Base-by-base conservation (phyloP, 352 stramenopile genomes). In the Phytophthora capsici region DNA sequence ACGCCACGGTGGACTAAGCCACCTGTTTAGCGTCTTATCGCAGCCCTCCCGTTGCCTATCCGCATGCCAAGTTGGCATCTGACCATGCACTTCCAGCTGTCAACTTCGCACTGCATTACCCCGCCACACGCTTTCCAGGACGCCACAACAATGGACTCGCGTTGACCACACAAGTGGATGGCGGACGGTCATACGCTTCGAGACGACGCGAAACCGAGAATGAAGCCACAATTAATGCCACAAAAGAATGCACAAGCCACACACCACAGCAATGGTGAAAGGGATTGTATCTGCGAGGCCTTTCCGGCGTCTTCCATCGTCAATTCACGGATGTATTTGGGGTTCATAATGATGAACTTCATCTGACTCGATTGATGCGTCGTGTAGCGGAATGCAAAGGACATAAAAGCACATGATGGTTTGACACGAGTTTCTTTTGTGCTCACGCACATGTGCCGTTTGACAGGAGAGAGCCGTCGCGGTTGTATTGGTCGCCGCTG, bases 21-120 rank as follows among this genome's bases (percentile, higher is more conserved):
- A 68, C 34, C 51, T 73, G 64, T 60, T 65, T 10, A 37, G 12
- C 58, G 58, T 72, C 58, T 68, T 73, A 69, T 73, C 64, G 64
- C 58, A 60, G 47, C 48, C 54, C 48, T 65, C 47, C 54, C 47
- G 52, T 6, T 34, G 64, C 64, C 64, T 73, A 68, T 73, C 64
- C 51, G 45, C 28, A 22, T 57, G 50, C 49, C 57, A 63, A 55
- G 30, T 59, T 55, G 57, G 12, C 25, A 36, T 40, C 64, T 68
- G 64, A 59, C 57, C 49, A 68, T 56, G 50, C 37, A 25, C 9
- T 40, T 65, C 14, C 50, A 67, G 63, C 50, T 72, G 64, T 51
- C 36, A 46, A 32, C 34, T 25, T 43, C 46, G 28, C 61, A 61
- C 44, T 46, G 13, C 19, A 19, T 57, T 60, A 57, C 38, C 26